Evolutionary conservation across 331 rosid genomes (phyloP), one percentile per base, ranked within the genome.

Genomic region (Cucumis variabilis): DNA sequence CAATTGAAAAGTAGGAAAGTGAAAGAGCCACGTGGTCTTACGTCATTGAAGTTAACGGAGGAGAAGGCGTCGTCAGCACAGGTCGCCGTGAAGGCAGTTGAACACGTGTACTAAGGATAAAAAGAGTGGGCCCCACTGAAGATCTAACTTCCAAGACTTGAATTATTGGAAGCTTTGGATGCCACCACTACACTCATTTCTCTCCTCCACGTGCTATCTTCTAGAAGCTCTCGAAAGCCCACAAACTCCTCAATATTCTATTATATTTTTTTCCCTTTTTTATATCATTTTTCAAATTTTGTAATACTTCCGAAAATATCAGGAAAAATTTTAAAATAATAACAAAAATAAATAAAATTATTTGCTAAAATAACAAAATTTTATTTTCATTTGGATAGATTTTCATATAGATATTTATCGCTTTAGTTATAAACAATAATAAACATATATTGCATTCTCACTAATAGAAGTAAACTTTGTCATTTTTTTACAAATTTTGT

Each of bases 21-120:
- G 25, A 20, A 46, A 74, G 53, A 2, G 81, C 82, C 82, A 76
- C 82, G 82, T 76, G 62, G 82, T 46, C 27, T 17, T 21, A 44
- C 11, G 51, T 62, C 4, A 21, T 41, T 4, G 1, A 71, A 12
- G 6, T 30, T 76, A 46, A 76, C 62, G 82, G 58, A 75, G 58
- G 58, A 46, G n/a, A 75, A 75, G 58, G 82, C 25, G 82, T 16
- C 58, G 58, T 17, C 27, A 74, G 82, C 82, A 44, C 82, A 41
- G 58, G 48, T 44, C 82, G 19, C 60, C 25, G 58, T 76, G 62
- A 76, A 75, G 30, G 11, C 7, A 44, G 82, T 37, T 21, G 8
- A 7, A 37, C 82, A 76, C 82, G 62, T 46, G 55, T 76, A 28
- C 44, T 15, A 8, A 6, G 0, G 17, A 1, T 68, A 16, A 71